A percentile compares a stretch with the other conserved stretches of the same genome.
phyloP scores from a whole-genome alignment of 1,284 basidiomycete species.

The Cutaneotrichosporon cavernicola region DNA sequence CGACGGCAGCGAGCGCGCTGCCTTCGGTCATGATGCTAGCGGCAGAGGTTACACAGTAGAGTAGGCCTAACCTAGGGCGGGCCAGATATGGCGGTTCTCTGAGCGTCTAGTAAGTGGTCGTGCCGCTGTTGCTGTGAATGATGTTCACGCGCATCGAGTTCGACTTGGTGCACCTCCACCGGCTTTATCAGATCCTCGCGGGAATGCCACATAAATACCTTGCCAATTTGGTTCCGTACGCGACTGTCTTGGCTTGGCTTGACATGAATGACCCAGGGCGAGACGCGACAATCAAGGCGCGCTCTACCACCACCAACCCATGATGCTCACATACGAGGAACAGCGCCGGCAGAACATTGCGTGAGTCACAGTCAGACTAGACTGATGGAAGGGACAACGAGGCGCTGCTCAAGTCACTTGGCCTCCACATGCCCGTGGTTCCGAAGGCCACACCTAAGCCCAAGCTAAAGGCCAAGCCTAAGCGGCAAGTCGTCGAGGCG shows the following conservation, averaged over 20 bases:
- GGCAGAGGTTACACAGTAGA: background rate
- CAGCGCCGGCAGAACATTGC: conserved; percentile 36
- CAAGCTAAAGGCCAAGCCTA: conserved; percentile 15
- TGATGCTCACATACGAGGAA: conserved; percentile 25
- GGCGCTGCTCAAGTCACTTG: conserved; percentile 38
- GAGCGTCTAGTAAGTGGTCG: background rate
- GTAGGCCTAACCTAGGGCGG: no score
- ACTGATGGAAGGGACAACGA: conserved; percentile 33
- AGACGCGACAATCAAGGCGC: background rate
- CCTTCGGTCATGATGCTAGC: background rate
- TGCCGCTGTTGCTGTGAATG: background rate
- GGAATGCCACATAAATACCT: background rate
- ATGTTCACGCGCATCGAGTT: background rate
- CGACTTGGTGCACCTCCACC: conserved; percentile 9
- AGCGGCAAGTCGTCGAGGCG: conserved; percentile 13
- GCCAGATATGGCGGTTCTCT: background rate
- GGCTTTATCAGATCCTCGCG: background rate
- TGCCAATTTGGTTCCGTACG: background rate
- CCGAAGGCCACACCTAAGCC: conserved; percentile 15
- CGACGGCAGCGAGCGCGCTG: conserved; percentile 6
- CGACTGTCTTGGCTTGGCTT: background rate
- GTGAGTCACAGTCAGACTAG: conserved; percentile 15
- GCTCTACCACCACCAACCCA: background rate
- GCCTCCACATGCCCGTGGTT: conserved; percentile 23
- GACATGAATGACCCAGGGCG: background rate